A percentile compares a stretch with the other conserved stretches of the same genome.
These are phyloP conservation scores for Silene latifolia DNA, from an alignment of 148 eudicot species.

Conservation along the genomic window DNA sequence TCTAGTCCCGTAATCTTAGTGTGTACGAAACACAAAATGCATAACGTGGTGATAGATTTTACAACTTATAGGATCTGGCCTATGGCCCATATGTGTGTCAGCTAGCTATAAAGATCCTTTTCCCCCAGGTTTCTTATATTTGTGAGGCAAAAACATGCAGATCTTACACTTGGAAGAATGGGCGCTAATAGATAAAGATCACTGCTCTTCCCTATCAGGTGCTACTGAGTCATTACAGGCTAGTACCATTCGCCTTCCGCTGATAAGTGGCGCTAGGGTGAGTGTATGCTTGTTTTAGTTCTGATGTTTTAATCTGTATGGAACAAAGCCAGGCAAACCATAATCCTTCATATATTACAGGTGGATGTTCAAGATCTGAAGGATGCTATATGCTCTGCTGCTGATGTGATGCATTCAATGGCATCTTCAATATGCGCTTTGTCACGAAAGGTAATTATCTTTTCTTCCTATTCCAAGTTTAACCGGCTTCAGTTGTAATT, in stretches of 20 bases:
- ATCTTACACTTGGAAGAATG: conserved; percentile 57
- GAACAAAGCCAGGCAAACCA: neutral
- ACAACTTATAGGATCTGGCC: neutral
- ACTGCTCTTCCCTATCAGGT: conserved; percentile 52
- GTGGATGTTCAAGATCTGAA: conserved; percentile 54
- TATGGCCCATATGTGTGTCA: neutral
- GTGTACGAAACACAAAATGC: neutral
- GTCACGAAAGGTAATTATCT: conserved; percentile 42
- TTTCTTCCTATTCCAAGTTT: neutral
- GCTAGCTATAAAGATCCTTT: neutral
- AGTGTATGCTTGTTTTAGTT: conserved; percentile 12
- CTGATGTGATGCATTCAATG: conserved; percentile 79
- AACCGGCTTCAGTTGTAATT: neutral
- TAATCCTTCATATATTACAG: conserved; percentile 33
- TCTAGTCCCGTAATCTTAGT: neutral
- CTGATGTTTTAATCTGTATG: neutral
- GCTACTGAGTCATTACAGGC: conserved; percentile 63
- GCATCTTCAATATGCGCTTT: conserved; percentile 59
- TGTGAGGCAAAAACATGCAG: conserved; percentile 33
- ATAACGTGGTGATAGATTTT: neutral
- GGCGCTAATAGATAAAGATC: conserved; percentile 51
- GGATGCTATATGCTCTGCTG: conserved; percentile 73
- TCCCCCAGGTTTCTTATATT: neutral
- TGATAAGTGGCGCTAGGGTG: conserved; percentile 78
- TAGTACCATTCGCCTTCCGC: conserved; percentile 72